Evolutionary conservation across 2,329 filamentous ascomycete species (phyloP), one percentile per base, ranked within the genome.

Genomic region (Aspergillus fumigatiaffinis): DNA sequence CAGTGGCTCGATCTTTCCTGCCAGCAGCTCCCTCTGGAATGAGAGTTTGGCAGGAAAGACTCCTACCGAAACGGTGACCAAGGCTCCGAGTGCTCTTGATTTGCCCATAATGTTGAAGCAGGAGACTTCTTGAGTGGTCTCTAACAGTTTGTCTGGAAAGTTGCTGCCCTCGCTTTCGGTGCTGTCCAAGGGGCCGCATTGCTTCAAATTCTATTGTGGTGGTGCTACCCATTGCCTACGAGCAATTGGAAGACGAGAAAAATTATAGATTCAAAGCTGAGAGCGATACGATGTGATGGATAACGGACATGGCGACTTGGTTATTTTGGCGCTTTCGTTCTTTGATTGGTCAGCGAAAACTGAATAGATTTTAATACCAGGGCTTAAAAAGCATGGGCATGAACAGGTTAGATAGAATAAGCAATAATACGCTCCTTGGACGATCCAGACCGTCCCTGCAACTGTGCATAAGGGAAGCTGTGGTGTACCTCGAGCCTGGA

Each of bases 1-100:
- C 23, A 58, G 60, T 8, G 68, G 65, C 10, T 69, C 70, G 2
- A 66, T 71, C 14, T 68, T 70, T 44, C 68, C 67, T 3, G 68
- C 68, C 25, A 67, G 60, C 52, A 66, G 67, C 54, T 60, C 65
- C n/a, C 59, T 70, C 17, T 72, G 69, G 70, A 63, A 61, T 29
- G 57, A 66, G 23, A 54, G 38, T 29, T 51, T 51, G 9, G 52
- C 23, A 6, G 57, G 53, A 6, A 65, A 66, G 55, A 54, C 50
- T 6, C 53, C 62, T 20, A 49, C 51, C 9, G 50, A 58, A 35
- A 59, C 59, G 10, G 61, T 44, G 28, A 47, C 41, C 28, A 38
- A 54, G 52, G 51, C 50, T 28, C 35, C 50, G 7, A 35, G 32
- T 32, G 48, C 48, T 41, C 51, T 58, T 7, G 46, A 50, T 12